Percentiles rank a stretch among this genome's conserved stretches.
Evolutionary conservation across 179 eudicot genomes (phyloP).

Genomic region (Silene coronaria): DNA sequence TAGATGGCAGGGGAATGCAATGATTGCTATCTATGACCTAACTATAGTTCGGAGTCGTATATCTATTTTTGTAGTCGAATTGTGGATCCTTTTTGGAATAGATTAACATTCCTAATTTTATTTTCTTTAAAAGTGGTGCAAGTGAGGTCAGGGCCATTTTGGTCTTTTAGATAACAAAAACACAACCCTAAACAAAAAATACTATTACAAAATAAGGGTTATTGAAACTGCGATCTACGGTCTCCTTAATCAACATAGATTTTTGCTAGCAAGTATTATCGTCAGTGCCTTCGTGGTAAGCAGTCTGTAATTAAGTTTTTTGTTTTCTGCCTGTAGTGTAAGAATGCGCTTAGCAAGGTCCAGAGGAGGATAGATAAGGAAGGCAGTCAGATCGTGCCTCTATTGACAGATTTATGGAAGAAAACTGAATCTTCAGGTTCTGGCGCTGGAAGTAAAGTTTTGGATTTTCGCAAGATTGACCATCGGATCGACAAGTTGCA

Average conservation of each 20-base stretch:
- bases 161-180: background rate
- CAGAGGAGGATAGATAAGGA: slow-evolving; percentile 76
- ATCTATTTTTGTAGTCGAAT: background rate
- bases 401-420: slow-evolving; percentile 78
- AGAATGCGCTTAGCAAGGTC: slow-evolving; percentile 69
- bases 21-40: background rate
- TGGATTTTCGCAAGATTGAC: slow-evolving; percentile 69
- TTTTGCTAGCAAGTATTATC: background rate
- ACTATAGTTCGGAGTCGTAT: background rate
- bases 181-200: background rate
- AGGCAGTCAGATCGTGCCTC: slow-evolving; percentile 80
- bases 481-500: slow-evolving; percentile 61
- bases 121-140: background rate
- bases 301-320: background rate
- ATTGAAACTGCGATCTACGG: background rate
- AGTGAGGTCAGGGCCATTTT: background rate
- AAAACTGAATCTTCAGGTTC: slow-evolving; percentile 50
- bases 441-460: slow-evolving; percentile 46
- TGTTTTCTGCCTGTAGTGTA: slow-evolving; percentile 53
- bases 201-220: too few relatives aligned
- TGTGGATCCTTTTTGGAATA: background rate
- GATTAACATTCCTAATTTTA: background rate
- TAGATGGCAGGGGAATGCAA: background rate
- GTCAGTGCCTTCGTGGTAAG: slow-evolving; percentile 3
- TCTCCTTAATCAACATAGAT: background rate